These are phyloP conservation scores for Camelina laxa DNA, from an alignment of 345 rosid species.

Conservation along the genomic window DNA sequence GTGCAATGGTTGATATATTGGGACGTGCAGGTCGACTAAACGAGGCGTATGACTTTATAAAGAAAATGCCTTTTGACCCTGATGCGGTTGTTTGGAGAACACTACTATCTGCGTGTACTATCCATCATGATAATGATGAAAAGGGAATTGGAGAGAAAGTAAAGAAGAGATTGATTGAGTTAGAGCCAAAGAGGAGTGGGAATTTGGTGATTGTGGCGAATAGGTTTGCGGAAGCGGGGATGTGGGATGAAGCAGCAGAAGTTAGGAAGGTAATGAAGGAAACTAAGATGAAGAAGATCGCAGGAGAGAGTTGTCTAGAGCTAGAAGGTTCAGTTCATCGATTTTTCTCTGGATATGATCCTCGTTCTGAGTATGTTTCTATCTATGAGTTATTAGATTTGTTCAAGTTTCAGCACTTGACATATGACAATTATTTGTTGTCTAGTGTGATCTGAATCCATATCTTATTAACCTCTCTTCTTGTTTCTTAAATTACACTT, in stretches of 20 bases:
- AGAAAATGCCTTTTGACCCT: conserved; percentile 58
- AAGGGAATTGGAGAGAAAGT: conserved; percentile 57
- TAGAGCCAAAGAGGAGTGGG: conserved; percentile 80
- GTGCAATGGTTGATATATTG: conserved; percentile 78
- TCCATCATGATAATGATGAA: conserved; percentile 51
- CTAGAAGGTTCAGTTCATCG: conserved; percentile 57
- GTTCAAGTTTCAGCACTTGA: conserved; percentile 62
- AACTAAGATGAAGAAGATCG: conserved; percentile 61
- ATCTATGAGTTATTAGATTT: conserved; percentile 51
- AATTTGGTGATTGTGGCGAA: conserved; percentile 79
- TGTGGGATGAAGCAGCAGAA: conserved; percentile 78
- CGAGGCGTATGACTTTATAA: conserved; percentile 66
- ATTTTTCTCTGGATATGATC: conserved; percentile 72
- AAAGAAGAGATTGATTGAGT: conserved; percentile 60
- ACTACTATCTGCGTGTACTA: conserved; percentile 65
- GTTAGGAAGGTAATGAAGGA: conserved; percentile 65
- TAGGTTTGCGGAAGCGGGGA: conserved; percentile 72
- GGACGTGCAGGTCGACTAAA: conserved; percentile 73
- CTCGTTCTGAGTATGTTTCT: conserved; percentile 40
- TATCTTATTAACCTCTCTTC: not conserved
- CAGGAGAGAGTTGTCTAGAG: conserved; percentile 72
- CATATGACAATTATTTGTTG: conserved; percentile 9
- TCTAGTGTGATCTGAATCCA: conserved; percentile 6
- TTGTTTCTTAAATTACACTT: conserved; percentile 3
- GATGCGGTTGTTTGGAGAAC: conserved; percentile 76